Evolutionary conservation across 1,284 basidiomycete species (phyloP), one percentile per base, ranked within the genome.

Genomic region (Meripilus lineatus): DNA sequence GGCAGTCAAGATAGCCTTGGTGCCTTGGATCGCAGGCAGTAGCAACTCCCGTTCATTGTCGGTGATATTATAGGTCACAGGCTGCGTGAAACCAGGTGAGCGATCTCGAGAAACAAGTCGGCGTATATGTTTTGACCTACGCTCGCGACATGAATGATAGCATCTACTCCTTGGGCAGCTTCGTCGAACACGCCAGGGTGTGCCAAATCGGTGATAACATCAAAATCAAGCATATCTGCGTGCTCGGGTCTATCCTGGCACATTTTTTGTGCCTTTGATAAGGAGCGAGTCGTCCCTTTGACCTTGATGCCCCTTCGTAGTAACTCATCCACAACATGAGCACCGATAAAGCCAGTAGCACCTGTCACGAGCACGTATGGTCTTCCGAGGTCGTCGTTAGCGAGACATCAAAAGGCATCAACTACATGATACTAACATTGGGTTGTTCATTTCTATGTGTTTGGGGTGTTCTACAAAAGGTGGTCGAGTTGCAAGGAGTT

Each of bases 91-190:
- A n/a, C n/a, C n/a, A n/a, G n/a, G n/a, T n/a, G n/a, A n/a, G n/a
- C n/a, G n/a, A n/a, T n/a, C n/a, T n/a, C n/a, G n/a, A n/a, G n/a
- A n/a, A n/a, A n/a, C n/a, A n/a, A n/a, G n/a, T n/a, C n/a, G n/a
- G n/a, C n/a, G n/a, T n/a, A n/a, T n/a, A n/a, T n/a, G n/a, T n/a
- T n/a, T n/a, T n/a, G 18, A 46, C 50, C 25, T 32, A 50, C 49
- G 32, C 48, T 45, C 3, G 56, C 57, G 26, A 48, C 47, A 37
- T 61, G 57, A 3, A 53, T 38, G 21, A 63, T 52, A 3, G 45
- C 58, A 33, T 63, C 58, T 15, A 62, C 70, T 1, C 63, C 73
- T 49, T 68, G 67, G 46, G 74, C 71, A 2, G 72, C 70, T 18
- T 71, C 66, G 50, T 74, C 69, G 51, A 76, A 77, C 0, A 64